These are phyloP conservation scores for Starmera stellimalicola DNA, from an alignment of 1,139 yeast species.

Conservation along the genomic window DNA sequence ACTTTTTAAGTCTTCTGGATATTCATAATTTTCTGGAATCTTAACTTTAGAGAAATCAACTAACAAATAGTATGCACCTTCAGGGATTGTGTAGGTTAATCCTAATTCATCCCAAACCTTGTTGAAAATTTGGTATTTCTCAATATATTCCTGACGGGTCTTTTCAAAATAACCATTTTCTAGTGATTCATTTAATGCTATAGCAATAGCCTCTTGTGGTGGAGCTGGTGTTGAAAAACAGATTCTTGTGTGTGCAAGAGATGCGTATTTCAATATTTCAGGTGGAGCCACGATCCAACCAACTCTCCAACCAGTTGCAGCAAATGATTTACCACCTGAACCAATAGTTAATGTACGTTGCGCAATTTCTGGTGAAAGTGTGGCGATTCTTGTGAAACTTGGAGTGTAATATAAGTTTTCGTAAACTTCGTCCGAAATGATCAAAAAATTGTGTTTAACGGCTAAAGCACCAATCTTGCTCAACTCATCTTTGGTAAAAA, in stretches of 20 bases:
- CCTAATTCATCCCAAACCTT: slow-evolving; percentile 76
- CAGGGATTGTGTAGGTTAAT: slow-evolving; percentile 81
- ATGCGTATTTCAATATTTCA: slow-evolving; percentile 69
- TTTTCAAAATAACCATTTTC: slow-evolving; percentile 55
- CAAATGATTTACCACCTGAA: slow-evolving; percentile 94
- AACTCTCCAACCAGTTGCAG: slow-evolving; percentile 97
- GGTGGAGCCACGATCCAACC: slow-evolving; percentile 92
- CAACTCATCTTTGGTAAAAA: slow-evolving; percentile 69
- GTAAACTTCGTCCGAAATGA: slow-evolving; percentile 90
- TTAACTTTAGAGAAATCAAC: slow-evolving; percentile 80
- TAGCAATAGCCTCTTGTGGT: slow-evolving; percentile 86
- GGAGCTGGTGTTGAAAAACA: slow-evolving; percentile 88
- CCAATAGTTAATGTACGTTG: slow-evolving; percentile 84
- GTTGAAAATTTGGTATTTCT: slow-evolving; percentile 65
- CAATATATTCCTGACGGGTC: slow-evolving; percentile 56
- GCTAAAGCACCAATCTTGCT: slow-evolving; percentile 68
- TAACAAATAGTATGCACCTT: slow-evolving; percentile 87
- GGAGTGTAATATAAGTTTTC: slow-evolving; percentile 72
- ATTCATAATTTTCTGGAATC: slow-evolving; percentile 61
- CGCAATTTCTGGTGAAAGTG: slow-evolving; percentile 67
- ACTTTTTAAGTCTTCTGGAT: slow-evolving; percentile 56
- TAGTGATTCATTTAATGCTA: slow-evolving; percentile 57
- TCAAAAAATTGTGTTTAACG: slow-evolving; percentile 69
- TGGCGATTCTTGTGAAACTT: slow-evolving; percentile 74
- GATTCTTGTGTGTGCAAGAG: slow-evolving; percentile 89